These are phyloP conservation scores for Sordariomycetes sp. DNA, from an alignment of 2,329 filamentous ascomycete genomes.

Conservation along the genomic window DNA sequence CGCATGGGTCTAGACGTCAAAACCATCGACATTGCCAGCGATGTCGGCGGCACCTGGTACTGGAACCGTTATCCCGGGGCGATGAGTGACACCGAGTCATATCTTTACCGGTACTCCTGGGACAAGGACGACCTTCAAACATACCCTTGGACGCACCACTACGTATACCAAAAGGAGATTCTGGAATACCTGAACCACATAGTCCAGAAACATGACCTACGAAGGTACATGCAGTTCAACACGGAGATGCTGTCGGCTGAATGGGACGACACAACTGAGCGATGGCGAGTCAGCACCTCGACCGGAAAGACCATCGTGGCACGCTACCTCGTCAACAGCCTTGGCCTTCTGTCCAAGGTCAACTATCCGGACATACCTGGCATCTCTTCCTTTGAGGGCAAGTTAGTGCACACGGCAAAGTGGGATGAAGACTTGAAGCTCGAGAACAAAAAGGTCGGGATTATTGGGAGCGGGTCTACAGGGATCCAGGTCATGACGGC, in stretches of 20 bases:
- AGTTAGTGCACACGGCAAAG: conserved; percentile 24
- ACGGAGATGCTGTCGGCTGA: conserved; percentile 20
- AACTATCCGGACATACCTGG: conserved; percentile 10
- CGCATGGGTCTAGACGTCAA: conserved; percentile 5
- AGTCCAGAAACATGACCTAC: conserved; percentile 14
- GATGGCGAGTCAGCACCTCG: not conserved
- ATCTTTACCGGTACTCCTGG: conserved; percentile 5
- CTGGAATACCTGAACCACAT: conserved; percentile 6
- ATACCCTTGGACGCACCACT: conserved; percentile 5
- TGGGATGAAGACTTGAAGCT: conserved; percentile 21
- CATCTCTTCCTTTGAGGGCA: conserved; percentile 23
- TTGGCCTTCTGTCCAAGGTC: not conserved
- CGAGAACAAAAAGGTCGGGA: conserved; percentile 15
- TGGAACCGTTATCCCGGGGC: conserved; percentile 14
- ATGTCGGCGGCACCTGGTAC: conserved; percentile 15
- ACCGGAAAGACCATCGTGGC: not conserved
- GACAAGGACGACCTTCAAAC: conserved; percentile 6
- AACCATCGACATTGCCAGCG: conserved; percentile 10
- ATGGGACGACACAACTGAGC: conserved; percentile 15
- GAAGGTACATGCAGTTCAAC: conserved; percentile 26
- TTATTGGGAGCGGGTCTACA: conserved; percentile 21
- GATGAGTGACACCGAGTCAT: not conserved
- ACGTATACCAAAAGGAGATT: conserved; percentile 6
- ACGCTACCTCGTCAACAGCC: not conserved
- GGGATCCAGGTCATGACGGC: conserved; percentile 18